A percentile compares a stretch with the other conserved stretches of the same genome.
Conservation (phyloP, 352 stramenopile genomes). For the Globisporangium ultimum region DNA sequence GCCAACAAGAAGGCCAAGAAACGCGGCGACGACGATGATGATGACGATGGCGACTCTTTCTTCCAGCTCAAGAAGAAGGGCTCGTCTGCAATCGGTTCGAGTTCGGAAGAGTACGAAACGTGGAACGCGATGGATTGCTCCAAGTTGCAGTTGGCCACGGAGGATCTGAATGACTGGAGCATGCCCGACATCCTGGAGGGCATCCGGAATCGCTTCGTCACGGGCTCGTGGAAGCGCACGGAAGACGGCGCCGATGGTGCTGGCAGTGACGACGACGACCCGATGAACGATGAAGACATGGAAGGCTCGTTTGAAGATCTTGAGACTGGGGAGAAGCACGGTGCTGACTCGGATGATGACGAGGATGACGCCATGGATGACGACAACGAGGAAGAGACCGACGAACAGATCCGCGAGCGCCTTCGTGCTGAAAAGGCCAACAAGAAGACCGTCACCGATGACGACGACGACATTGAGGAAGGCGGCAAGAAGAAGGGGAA, state of each 20-base stretch:
- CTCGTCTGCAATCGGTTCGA: conserved; percentile 17
- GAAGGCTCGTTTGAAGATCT: conserved; percentile 98
- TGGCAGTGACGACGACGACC: conserved; percentile 39
- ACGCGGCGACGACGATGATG: conserved; percentile 34
- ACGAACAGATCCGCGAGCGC: conserved; percentile 79
- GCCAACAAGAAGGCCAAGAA: conserved; percentile 17
- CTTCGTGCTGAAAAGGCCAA: conserved; percentile 89
- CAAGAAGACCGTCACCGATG: conserved; percentile 83
- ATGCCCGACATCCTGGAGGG: conserved; percentile 71
- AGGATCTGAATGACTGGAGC: conserved; percentile 77
- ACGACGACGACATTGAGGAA: conserved; percentile 27
- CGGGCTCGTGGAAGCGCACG: conserved; percentile 91
- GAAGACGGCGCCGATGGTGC: conserved; percentile 42
- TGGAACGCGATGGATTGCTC: conserved; percentile 81
- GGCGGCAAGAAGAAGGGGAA: conserved; percentile 32
- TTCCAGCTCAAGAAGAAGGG: conserved; percentile 75
- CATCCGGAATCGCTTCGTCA: conserved; percentile 95
- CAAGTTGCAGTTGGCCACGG: conserved; percentile 62
- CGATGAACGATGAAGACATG: conserved; percentile 86
- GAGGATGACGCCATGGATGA: conserved; percentile 32
- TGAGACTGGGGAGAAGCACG: conserved; percentile 89
- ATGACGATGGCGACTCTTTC: conserved; percentile 59
- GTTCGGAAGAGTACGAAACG: conserved; percentile 49
- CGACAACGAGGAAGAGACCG: conserved; percentile 50
- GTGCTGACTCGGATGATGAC: conserved; percentile 18